Conservation (phyloP, 331 rosid genomes). For the Quercus tomentella region DNA sequence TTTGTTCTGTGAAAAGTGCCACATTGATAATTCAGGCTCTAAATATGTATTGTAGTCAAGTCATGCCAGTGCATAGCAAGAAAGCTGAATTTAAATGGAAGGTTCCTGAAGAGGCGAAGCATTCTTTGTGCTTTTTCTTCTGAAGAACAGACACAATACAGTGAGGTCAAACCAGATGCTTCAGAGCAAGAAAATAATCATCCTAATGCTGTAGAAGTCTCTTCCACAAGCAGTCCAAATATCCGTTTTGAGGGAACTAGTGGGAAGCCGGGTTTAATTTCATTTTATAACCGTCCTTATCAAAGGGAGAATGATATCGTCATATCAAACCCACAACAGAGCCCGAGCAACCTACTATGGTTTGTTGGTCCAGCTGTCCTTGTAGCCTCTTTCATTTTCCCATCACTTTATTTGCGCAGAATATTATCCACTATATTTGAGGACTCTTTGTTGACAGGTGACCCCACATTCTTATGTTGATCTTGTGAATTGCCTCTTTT, state of each 20-base stretch:
- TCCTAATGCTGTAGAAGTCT: slow-evolving; percentile 29
- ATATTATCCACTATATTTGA: slow-evolving; percentile 74
- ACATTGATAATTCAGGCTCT: background rate
- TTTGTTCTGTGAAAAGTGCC: background rate
- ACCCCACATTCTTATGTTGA: slow-evolving; percentile 14
- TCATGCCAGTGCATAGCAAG: slow-evolving; percentile 43
- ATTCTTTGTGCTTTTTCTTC: slow-evolving; percentile 65
- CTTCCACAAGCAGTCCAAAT: slow-evolving; percentile 40
- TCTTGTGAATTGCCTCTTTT: background rate
- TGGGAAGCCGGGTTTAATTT: slow-evolving; percentile 81
- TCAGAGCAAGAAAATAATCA: slow-evolving; percentile 38
- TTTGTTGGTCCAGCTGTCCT: slow-evolving; percentile 84
- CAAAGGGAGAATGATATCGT: slow-evolving; percentile 37
- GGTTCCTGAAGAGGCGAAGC: slow-evolving; percentile 37
- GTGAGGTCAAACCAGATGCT: slow-evolving; percentile 39
- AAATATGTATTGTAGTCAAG: slow-evolving; percentile 30
- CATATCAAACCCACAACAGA: slow-evolving; percentile 33
- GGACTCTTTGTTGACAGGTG: slow-evolving; percentile 94
- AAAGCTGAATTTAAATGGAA: slow-evolving; percentile 34
- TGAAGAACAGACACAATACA: slow-evolving; percentile 51
- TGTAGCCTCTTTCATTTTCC: slow-evolving; percentile 91
- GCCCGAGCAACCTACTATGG: slow-evolving; percentile 66
- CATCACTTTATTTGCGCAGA: slow-evolving; percentile 85
- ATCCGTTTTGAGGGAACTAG: slow-evolving; percentile 39
- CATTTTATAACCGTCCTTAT: slow-evolving; percentile 71